Percentiles rank a stretch among this genome's conserved stretches.
These are phyloP conservation scores for Setaria italica DNA, from an alignment of 202 grass and related monocot genomes.

Conservation along the genomic window DNA sequence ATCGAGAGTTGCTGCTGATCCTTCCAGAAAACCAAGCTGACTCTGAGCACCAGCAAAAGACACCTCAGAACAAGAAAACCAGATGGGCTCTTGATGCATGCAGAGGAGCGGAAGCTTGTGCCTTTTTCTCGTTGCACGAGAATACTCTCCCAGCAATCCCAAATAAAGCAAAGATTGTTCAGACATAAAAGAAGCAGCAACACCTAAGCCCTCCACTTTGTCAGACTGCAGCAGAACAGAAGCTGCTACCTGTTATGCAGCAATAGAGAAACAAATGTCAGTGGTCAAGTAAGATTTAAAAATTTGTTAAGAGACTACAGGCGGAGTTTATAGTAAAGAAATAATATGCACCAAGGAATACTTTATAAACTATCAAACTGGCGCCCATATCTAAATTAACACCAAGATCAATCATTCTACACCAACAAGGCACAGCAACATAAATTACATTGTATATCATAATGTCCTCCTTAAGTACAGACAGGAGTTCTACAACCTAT, in stretches of 20 bases:
- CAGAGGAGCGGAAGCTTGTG: conserved; percentile 47
- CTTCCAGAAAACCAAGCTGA: conserved; percentile 27
- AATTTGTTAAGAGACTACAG: too few relatives aligned
- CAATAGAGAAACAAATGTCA: not conserved
- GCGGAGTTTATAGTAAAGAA: too few relatives aligned
- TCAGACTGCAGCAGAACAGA: conserved; percentile 47
- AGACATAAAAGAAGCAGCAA: conserved; percentile 68
- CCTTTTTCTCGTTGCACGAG: conserved; percentile 58
- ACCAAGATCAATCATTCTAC: not conserved
- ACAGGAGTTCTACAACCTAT: not conserved
- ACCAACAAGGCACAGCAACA: not conserved
- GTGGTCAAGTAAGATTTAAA: not conserved
- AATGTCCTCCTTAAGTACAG: not conserved
- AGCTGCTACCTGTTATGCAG: conserved; percentile 28
- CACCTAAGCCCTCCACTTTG: conserved; percentile 56
- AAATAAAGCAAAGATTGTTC: conserved; percentile 63
- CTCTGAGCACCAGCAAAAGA: conserved; percentile 19
- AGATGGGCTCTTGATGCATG: conserved; percentile 53
- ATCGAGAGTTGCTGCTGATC: not conserved
- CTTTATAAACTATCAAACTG: not conserved
- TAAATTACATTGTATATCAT: not conserved
- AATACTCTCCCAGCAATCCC: conserved; percentile 70
- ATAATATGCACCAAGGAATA: not conserved
- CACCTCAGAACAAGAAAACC: conserved; percentile 27
- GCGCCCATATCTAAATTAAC: not conserved